Evolutionary conservation across 2,329 filamentous ascomycete species (phyloP).

Genomic region (Zopfia rhizophila): DNA sequence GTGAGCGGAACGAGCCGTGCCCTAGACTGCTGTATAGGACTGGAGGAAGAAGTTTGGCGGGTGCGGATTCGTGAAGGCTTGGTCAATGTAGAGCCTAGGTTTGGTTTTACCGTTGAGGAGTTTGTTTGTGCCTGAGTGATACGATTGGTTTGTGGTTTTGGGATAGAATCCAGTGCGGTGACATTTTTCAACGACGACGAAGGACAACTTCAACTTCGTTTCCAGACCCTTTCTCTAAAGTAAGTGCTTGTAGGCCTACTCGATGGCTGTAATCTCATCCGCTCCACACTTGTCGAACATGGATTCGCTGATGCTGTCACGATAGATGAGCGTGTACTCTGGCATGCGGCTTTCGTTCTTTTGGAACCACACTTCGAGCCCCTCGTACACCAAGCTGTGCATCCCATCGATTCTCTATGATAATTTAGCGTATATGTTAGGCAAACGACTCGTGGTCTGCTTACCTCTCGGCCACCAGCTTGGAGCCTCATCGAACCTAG

Average conservation of each 20-base stretch:
- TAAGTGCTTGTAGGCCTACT: slow-evolving; percentile 24
- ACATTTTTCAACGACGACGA: slow-evolving; percentile 52
- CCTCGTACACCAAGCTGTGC: slow-evolving; percentile 28
- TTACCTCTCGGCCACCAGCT: slow-evolving; percentile 27
- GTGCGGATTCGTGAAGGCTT: slow-evolving; percentile 31
- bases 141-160: slow-evolving; percentile 3
- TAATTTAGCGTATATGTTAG: background rate
- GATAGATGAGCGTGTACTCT: slow-evolving; percentile 29
- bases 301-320: slow-evolving; percentile 32
- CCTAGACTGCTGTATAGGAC: slow-evolving; percentile 38
- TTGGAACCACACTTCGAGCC: slow-evolving; percentile 9
- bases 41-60: slow-evolving; percentile 45
- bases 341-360: slow-evolving; percentile 12
- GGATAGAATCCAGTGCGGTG: slow-evolving; percentile 56
- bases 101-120: slow-evolving; percentile 28
- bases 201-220: slow-evolving; percentile 39
- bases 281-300: slow-evolving; percentile 18
- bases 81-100: slow-evolving; percentile 40
- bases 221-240: slow-evolving; percentile 41
- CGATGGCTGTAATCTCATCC: slow-evolving; percentile 42
- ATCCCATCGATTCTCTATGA: slow-evolving; percentile 22
- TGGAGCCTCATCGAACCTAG: slow-evolving; percentile 45
- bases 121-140: slow-evolving; percentile 21
- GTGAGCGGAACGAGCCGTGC: slow-evolving; percentile 42
- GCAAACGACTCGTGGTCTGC: too few relatives aligned